These are phyloP conservation scores for Lepidium aucheri DNA, from an alignment of 345 rosid species.

Conservation along the genomic window DNA sequence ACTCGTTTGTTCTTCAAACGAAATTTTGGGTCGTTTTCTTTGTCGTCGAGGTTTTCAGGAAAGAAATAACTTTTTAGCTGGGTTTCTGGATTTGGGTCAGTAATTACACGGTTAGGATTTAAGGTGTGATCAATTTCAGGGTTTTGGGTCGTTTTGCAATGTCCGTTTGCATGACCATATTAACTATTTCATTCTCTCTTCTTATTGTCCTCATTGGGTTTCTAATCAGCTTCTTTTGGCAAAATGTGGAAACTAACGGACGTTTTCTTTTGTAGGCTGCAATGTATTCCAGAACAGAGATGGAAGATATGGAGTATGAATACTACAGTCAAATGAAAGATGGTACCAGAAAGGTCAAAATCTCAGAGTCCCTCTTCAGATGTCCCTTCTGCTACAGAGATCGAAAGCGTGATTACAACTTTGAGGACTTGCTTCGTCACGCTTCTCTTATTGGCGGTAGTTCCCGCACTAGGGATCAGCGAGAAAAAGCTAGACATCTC, in stretches of 20 bases:
- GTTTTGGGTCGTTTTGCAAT: not conserved
- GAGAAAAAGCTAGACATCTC: slow-evolving; percentile 39
- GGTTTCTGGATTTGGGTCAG: not conserved
- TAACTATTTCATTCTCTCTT: not conserved
- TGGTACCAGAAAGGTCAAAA: slow-evolving; percentile 23
- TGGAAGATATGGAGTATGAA: slow-evolving; percentile 38
- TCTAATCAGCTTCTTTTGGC: not conserved
- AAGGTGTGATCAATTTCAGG: not conserved
- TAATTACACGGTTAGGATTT: not conserved
- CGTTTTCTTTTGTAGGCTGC: slow-evolving; percentile 2
- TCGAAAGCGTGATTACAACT: slow-evolving; percentile 25
- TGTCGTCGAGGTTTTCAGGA: not conserved
- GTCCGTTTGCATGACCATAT: not conserved
- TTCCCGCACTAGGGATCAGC: slow-evolving; percentile 15
- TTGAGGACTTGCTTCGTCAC: slow-evolving; percentile 40
- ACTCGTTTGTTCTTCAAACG: not conserved
- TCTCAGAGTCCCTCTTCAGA: slow-evolving; percentile 30
- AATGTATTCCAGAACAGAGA: slow-evolving; percentile 24
- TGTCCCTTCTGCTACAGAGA: slow-evolving; percentile 47
- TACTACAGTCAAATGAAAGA: slow-evolving; percentile 39
- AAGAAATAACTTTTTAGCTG: not conserved
- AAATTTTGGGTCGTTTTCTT: not conserved
- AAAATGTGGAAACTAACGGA: not conserved
- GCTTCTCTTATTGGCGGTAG: slow-evolving; percentile 21
- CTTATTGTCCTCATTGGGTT: not conserved